These are phyloP conservation scores for Diutina sp. DNA, from an alignment of 1,139 yeast genomes.

Conservation along the genomic window DNA sequence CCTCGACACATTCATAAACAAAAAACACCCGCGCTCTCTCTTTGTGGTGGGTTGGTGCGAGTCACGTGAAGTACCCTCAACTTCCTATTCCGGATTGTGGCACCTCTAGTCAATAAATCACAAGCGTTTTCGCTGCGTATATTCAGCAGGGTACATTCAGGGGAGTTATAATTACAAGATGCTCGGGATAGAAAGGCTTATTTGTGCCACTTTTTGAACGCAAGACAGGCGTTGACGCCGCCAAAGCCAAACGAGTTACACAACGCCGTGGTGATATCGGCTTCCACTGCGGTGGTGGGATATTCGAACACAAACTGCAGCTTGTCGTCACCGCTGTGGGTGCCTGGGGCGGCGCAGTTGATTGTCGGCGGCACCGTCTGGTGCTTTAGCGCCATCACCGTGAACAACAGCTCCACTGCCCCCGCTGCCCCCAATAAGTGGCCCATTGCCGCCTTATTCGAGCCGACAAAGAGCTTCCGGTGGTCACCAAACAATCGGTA, in stretches of 20 bases:
- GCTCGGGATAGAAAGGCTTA: background rate
- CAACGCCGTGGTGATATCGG: constrained; percentile 37
- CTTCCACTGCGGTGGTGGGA: constrained; percentile 17
- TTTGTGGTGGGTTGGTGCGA: background rate
- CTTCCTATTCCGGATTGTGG: background rate
- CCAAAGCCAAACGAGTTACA: constrained; percentile 97
- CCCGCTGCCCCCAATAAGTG: constrained; percentile 96
- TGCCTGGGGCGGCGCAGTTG: constrained; percentile 48
- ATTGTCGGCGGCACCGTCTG: constrained; percentile 67
- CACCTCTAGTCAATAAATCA: background rate
- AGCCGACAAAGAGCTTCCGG: constrained; percentile 38
- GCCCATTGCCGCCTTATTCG: constrained; percentile 88
- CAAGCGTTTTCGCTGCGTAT: no score
- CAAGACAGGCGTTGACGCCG: constrained; percentile 77
- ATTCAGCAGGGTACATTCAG: no score
- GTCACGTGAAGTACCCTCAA: background rate
- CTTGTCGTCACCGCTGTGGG: constrained; percentile 23
- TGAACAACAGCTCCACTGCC: constrained; percentile 78
- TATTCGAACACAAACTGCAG: constrained; percentile 45
- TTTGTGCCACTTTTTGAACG: constrained; percentile 21
- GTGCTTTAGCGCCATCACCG: constrained; percentile 50
- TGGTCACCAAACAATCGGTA: constrained; percentile 27
- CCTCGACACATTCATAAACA: no score
- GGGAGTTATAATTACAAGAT: no score
- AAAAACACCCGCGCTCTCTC: background rate